A percentile compares a stretch with the other conserved stretches of the same genome.
Conservation (phyloP, 768 basidiomycete genomes). For the Pleurotus eryngii region DNA sequence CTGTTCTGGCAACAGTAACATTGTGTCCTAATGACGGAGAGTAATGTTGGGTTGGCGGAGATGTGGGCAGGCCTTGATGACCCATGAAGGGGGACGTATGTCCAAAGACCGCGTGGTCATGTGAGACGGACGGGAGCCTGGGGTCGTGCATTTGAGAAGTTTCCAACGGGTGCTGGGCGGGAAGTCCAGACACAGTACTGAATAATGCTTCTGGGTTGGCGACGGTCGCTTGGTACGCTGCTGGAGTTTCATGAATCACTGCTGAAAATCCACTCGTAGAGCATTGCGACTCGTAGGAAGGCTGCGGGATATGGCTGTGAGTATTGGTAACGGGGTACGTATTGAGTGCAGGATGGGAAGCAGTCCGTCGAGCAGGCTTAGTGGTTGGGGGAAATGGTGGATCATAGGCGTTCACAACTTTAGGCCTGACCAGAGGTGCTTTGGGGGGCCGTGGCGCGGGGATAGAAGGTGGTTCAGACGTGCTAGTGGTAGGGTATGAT, state of each 20-base stretch:
- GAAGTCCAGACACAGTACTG: too few species aligned
- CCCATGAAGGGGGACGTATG: neutral
- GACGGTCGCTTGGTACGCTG: neutral
- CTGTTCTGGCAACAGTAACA: neutral
- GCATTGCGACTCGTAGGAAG: neutral
- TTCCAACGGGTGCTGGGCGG: too few species aligned
- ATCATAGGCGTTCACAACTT: slow-evolving; percentile 70
- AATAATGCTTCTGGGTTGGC: neutral
- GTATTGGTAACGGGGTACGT: neutral
- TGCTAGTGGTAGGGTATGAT: slow-evolving; percentile 6
- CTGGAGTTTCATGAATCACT: too few species aligned
- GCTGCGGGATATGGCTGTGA: neutral
- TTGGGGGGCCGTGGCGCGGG: slow-evolving; percentile 34
- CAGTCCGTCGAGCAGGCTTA: slow-evolving; percentile 29
- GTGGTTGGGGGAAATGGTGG: slow-evolving; percentile 59
- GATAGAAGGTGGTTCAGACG: slow-evolving; percentile 12
- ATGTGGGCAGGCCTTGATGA: neutral
- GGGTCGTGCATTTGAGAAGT: too few species aligned
- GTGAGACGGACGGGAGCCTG: too few species aligned
- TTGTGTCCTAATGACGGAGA: neutral
- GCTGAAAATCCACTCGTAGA: too few species aligned
- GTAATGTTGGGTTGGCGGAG: neutral
- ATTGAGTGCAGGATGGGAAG: neutral
- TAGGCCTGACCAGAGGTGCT: slow-evolving; percentile 55
- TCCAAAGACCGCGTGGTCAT: neutral